Evolutionary conservation across 2,329 filamentous ascomycete species (phyloP).

Genomic region (Pyricularia grisea): DNA sequence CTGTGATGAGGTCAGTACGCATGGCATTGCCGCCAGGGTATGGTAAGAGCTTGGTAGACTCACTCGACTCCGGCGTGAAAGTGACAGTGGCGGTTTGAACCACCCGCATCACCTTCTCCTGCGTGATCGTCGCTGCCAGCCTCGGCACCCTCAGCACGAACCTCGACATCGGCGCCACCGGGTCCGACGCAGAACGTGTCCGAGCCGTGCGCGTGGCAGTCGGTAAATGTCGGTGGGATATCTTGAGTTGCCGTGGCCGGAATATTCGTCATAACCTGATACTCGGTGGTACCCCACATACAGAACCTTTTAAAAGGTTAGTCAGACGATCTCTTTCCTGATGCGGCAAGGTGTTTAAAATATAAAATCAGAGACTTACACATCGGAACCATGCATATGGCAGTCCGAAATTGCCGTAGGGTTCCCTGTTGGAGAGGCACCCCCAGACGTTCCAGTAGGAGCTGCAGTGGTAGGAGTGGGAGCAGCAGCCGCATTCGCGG

Average conservation of each 20-base stretch:
- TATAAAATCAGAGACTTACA: conserved; percentile 21
- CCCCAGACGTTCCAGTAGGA: neutral
- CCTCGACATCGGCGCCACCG: conserved; percentile 38
- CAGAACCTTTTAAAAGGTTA: conserved; percentile 27
- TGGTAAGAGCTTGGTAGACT: conserved; percentile 19
- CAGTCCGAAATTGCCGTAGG: conserved; percentile 28
- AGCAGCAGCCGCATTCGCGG: conserved; percentile 10
- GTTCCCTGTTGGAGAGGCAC: neutral
- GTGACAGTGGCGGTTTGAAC: conserved; percentile 43
- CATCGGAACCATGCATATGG: conserved; percentile 28
- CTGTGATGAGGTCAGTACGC: conserved; percentile 21
- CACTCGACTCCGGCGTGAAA: conserved; percentile 70
- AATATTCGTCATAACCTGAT: conserved; percentile 35
- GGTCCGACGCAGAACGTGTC: conserved; percentile 24
- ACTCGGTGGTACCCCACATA: conserved; percentile 32
- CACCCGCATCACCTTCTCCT: conserved; percentile 15
- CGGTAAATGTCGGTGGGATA: conserved; percentile 51
- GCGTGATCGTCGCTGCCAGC: conserved; percentile 12
- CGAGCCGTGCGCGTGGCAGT: conserved; percentile 51
- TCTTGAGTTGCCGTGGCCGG: conserved; percentile 43
- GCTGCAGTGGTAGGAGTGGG: conserved; percentile 8
- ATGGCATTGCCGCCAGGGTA: neutral
- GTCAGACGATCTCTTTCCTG: neutral
- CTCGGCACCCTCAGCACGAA: conserved; percentile 20
- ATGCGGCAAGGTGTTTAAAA: neutral